A percentile compares a stretch with the other conserved stretches of the same genome.
phyloP scores from a whole-genome alignment of 768 basidiomycete species.

The Leccinum subgranulosum region DNA sequence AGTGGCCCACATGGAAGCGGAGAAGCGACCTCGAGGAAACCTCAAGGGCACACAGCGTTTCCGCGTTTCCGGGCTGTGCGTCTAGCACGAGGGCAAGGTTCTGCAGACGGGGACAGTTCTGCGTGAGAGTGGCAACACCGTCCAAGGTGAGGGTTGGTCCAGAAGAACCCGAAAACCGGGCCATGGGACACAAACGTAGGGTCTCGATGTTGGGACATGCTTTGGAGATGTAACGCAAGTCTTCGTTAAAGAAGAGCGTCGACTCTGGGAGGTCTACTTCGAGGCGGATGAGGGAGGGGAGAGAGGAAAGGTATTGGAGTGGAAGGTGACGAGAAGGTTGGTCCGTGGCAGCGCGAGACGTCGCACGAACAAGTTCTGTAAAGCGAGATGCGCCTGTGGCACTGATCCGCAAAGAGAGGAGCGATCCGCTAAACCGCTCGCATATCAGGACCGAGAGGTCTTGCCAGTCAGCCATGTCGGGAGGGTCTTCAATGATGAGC shows the following conservation, averaged over 20 bases:
- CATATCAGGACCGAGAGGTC: slow-evolving; percentile 63
- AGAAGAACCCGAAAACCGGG: slow-evolving; percentile 55
- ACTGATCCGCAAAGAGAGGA: slow-evolving; percentile 58
- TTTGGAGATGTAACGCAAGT: slow-evolving; percentile 55
- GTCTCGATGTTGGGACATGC: slow-evolving; percentile 68
- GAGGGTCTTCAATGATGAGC: slow-evolving; percentile 76
- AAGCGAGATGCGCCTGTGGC: slow-evolving; percentile 75
- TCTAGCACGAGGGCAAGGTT: slow-evolving; percentile 66
- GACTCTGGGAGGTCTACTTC: slow-evolving; percentile 81
- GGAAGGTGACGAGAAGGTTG: slow-evolving; percentile 58
- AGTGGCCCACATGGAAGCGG: slow-evolving; percentile 74
- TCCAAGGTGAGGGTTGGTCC: slow-evolving; percentile 62
- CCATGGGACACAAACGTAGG: slow-evolving; percentile 63
- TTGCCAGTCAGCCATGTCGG: slow-evolving; percentile 71
- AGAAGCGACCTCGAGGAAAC: slow-evolving; percentile 63
- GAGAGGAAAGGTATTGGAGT: slow-evolving; percentile 51
- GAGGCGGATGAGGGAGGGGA: slow-evolving; percentile 57
- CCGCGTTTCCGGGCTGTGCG: slow-evolving; percentile 44
- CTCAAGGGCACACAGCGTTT: slow-evolving; percentile 43
- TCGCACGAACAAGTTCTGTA: slow-evolving; percentile 76
- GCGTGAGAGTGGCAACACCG: slow-evolving; percentile 56
- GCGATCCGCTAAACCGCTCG: slow-evolving; percentile 55
- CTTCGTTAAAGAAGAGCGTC: slow-evolving; percentile 57
- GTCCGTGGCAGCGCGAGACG: slow-evolving; percentile 54
- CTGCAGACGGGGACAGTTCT: slow-evolving; percentile 57